These are phyloP conservation scores for Albizia julibrissin DNA, from an alignment of 306 rosid species.

Conservation along the genomic window DNA sequence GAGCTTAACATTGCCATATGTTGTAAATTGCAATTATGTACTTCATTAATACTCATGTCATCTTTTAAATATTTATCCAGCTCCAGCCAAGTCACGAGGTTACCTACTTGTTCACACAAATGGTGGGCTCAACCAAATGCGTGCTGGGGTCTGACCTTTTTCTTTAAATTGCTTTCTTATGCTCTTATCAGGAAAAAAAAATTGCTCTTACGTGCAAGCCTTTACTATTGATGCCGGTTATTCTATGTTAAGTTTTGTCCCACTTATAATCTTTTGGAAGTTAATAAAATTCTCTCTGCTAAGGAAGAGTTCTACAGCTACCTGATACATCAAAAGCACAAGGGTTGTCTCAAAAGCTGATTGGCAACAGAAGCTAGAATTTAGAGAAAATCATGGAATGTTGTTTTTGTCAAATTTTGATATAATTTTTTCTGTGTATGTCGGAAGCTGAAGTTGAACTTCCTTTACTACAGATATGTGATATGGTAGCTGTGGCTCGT, in stretches of 20 bases:
- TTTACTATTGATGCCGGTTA: neutral
- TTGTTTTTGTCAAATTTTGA: conserved; percentile 16
- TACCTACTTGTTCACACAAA: conserved; percentile 88
- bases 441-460: conserved; percentile 35
- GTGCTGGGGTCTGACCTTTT: conserved; percentile 74
- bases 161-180: conserved; percentile 13
- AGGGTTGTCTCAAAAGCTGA: neutral
- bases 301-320: conserved; percentile 9
- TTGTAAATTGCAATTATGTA: conserved; percentile 5
- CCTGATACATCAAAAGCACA: neutral
- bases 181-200: neutral
- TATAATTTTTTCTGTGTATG: conserved; percentile 16
- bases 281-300: conserved; percentile 4
- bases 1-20: conserved; percentile 17
- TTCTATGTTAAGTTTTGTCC: conserved; percentile 7
- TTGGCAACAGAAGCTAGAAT: conserved; percentile 11
- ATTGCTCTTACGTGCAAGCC: conserved; percentile 8
- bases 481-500: conserved; percentile 96
- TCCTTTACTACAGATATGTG: conserved; percentile 75
- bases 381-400: conserved; percentile 19
- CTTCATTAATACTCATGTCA: conserved; percentile 23
- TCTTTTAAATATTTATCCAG: conserved; percentile 49
- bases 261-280: neutral
- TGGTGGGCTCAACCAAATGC: conserved; percentile 99
- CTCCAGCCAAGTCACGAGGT: conserved; percentile 63